These are phyloP conservation scores for Claviceps pusilla DNA, from an alignment of 2,329 filamentous ascomycete genomes.

Conservation along the genomic window DNA sequence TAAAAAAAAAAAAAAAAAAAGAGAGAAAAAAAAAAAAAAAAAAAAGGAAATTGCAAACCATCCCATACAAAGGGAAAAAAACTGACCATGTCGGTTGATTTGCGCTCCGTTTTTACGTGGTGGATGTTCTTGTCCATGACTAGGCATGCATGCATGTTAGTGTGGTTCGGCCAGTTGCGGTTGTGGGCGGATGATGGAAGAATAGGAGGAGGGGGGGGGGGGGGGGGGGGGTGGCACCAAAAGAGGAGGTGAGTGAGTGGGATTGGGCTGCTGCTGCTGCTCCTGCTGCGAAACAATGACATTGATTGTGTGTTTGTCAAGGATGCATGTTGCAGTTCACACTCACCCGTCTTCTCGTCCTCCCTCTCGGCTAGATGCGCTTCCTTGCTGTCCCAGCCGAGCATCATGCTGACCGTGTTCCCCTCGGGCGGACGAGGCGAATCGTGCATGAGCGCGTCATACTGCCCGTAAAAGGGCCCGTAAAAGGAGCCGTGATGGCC, in stretches of 20 bases:
- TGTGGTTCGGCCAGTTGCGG: not conserved
- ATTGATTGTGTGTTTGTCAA: too few species aligned
- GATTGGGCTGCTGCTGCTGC: too few species aligned
- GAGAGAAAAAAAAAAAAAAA: too few species aligned
- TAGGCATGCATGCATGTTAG: constrained; percentile 6
- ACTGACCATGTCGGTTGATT: constrained; percentile 20
- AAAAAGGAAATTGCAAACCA: too few species aligned
- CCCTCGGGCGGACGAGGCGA: constrained; percentile 15
- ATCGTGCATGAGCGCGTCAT: constrained; percentile 16
- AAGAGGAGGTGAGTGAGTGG: not conserved
- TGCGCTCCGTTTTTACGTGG: constrained; percentile 15
- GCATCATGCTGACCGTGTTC: constrained; percentile 17
- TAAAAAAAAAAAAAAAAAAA: not conserved
- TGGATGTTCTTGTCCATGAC: constrained; percentile 23
- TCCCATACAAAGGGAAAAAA: not conserved
- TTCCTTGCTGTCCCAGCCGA: constrained; percentile 26
- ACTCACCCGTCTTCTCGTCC: constrained; percentile 17
- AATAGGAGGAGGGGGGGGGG: too few species aligned
- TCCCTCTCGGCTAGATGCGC: constrained; percentile 21
- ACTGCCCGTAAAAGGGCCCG: constrained; percentile 20
- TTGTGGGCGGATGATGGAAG: not conserved
- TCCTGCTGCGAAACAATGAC: too few species aligned
- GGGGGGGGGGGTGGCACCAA: too few species aligned
- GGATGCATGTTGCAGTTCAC: too few species aligned
- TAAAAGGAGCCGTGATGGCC: constrained; percentile 20